Evolutionary conservation across 495 filamentous ascomycete species (phyloP).

Genomic region (Aspergillus cristatus): DNA sequence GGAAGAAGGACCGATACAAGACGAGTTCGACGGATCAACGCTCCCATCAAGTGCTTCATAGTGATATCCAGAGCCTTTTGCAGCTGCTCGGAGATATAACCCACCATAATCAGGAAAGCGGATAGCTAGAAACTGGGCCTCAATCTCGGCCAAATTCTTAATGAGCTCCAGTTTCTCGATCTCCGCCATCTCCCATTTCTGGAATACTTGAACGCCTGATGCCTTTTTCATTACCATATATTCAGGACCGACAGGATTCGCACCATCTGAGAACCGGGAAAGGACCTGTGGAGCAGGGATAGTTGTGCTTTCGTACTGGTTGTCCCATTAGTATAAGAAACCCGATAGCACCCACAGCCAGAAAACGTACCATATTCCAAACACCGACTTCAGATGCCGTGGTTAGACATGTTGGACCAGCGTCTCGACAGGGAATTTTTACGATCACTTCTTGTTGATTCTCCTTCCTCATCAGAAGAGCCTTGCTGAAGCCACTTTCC

Average conservation of each 20-base stretch:
- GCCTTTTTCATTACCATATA: conserved; percentile 35
- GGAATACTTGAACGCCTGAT: conserved; percentile 22
- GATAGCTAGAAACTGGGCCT: conserved; percentile 19
- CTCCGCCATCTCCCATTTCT: conserved; percentile 19
- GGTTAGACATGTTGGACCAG: conserved; percentile 20
- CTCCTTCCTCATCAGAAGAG: conserved; percentile 23
- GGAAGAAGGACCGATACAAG: conserved; percentile 17
- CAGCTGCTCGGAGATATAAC: conserved; percentile 20
- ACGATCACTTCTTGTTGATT: conserved; percentile 26
- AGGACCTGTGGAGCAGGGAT: conserved; percentile 24
- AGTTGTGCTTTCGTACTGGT: conserved; percentile 19
- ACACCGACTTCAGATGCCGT: conserved; percentile 29
- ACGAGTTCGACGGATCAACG: conserved; percentile 12
- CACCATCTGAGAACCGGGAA: conserved; percentile 18
- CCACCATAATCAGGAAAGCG: conserved; percentile 22
- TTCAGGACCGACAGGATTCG: conserved; percentile 23
- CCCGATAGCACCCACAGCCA: not conserved
- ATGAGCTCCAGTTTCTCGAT: conserved; percentile 21
- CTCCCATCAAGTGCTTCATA: conserved; percentile 6
- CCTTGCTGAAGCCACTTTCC: conserved; percentile 34
- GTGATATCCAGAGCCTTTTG: conserved; percentile 1
- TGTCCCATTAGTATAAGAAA: not conserved
- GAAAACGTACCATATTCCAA: conserved; percentile 24
- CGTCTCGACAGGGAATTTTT: conserved; percentile 27
- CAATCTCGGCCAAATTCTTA: conserved; percentile 15